Evolutionary conservation across 805 yeast species (phyloP).

Genomic region (Metschnikowia proteae): DNA sequence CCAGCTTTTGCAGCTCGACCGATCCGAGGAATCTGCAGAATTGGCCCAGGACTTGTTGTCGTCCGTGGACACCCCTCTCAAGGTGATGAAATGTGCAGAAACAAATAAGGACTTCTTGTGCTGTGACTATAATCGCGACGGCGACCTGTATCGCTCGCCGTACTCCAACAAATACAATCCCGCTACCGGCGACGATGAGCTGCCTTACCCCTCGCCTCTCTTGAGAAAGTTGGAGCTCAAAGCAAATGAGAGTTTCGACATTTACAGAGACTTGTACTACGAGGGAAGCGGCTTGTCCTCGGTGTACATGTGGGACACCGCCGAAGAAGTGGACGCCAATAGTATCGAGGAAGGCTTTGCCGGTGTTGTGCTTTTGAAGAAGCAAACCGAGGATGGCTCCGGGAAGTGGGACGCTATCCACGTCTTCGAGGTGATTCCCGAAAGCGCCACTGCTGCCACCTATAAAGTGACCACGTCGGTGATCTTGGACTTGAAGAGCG

Average conservation of each 20-base stretch:
- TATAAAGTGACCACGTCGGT: conserved; percentile 87
- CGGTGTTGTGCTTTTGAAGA: conserved; percentile 85
- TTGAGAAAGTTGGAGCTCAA: conserved; percentile 72
- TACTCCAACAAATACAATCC: conserved; percentile 78
- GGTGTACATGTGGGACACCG: conserved; percentile 88
- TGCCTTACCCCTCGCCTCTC: conserved; percentile 62
- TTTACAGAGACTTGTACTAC: conserved; percentile 88
- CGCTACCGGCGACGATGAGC: conserved; percentile 40
- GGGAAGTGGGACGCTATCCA: conserved; percentile 93
- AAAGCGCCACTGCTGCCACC: conserved; percentile 31
- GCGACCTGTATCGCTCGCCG: conserved; percentile 89
- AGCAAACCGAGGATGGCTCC: conserved; percentile 45
- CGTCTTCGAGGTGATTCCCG: conserved; percentile 70
- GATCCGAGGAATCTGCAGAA: conserved; percentile 34
- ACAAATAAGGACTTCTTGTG: conserved; percentile 69
- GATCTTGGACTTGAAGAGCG: conserved; percentile 57
- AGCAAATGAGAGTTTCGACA: conserved; percentile 88
- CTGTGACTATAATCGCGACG: conserved; percentile 94
- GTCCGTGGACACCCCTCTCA: conserved; percentile 82
- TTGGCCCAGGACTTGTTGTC: conserved; percentile 84
- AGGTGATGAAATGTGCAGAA: conserved; percentile 45
- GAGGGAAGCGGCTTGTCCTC: conserved; percentile 86
- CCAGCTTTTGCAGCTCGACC: conserved; percentile 34
- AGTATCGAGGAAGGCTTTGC: conserved; percentile 62
- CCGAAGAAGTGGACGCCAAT: conserved; percentile 47